phyloP scores from a whole-genome alignment of 441 rosid genomes.

The Bruguiera hainesii region DNA sequence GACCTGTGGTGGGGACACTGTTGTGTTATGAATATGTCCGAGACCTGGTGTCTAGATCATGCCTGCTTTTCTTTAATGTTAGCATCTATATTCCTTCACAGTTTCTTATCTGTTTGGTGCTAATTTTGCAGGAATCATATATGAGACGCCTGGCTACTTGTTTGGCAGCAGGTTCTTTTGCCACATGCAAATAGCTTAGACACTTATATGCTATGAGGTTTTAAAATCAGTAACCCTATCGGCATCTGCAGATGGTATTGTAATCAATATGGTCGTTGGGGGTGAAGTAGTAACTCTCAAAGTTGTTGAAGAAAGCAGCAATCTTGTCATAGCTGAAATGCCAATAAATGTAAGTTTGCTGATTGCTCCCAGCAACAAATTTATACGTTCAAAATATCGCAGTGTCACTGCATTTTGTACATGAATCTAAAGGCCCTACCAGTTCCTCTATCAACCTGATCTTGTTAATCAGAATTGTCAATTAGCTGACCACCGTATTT shows the following conservation, averaged over 20 bases:
- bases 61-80: background rate
- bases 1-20: too few species aligned
- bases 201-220: background rate
- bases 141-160: constrained; percentile 68
- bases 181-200: background rate
- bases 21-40: too few species aligned
- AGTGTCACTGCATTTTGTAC: background rate
- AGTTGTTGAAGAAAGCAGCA: constrained; percentile 69
- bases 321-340: constrained; percentile 76
- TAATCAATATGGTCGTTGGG: constrained; percentile 88
- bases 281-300: constrained; percentile 83
- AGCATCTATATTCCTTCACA: background rate
- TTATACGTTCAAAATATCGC: background rate
- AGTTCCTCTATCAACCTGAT: constrained; percentile 11
- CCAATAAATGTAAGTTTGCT: constrained; percentile 65
- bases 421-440: background rate
- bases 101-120: constrained; percentile 6
- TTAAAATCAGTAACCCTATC: constrained; percentile 10
- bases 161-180: constrained; percentile 72
- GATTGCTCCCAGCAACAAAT: background rate
- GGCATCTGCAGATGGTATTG: constrained; percentile 69
- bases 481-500: background rate
- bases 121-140: constrained; percentile 64
- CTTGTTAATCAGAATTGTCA: background rate
- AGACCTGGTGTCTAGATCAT: background rate